Evolutionary conservation across 2,329 filamentous ascomycete species (phyloP), one percentile per base, ranked within the genome.

Genomic region (Apiospora phragmitis): DNA sequence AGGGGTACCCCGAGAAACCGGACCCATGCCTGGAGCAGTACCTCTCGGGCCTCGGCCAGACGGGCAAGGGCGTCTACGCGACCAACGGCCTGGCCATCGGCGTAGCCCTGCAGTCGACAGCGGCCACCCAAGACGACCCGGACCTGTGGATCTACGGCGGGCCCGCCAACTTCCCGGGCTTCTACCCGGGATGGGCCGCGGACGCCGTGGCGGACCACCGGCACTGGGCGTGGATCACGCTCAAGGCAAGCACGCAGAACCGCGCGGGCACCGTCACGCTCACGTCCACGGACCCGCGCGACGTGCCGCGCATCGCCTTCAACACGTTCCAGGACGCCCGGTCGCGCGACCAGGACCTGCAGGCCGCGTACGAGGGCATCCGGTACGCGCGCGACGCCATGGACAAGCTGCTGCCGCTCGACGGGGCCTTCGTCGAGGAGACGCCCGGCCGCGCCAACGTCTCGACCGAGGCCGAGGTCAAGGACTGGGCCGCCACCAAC

Each of bases 121-220:
- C 76, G 3, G 76, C 82, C 29, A 81, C 81, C 55, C 81, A 83
- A 45, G 82, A 78, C 67, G 86, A 88, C 72, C 75, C 86, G 42
- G 84, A 87, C 75, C 77, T 87, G 68, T 85, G 83, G 68, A 41
- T 71, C 59, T 69, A 65, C 32, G 73, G 73, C 38, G 69, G 65
- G 16, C 69, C 72, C 4, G 71, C 67, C 41, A 65, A 71, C 12
- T 73, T 74, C 68, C 71, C 51, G 14, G 73, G 73, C 1, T 73
- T 72, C 68, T 73, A 70, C 67, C 73, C 71, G 3, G 72, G 70
- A 26, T 74, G 69, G 49, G 67, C 72, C 14, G 62, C 66, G 59
- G 29, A n/a, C 16, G 70, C 74, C 14, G 69, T 68, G 2, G 65
- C 65, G 4, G 71, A 69, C 49, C 42, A 49, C 1, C 45, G 69